phyloP scores from a whole-genome alignment of 202 grass and related monocot species.

The Bolboschoenoplectus hybrid region DNA sequence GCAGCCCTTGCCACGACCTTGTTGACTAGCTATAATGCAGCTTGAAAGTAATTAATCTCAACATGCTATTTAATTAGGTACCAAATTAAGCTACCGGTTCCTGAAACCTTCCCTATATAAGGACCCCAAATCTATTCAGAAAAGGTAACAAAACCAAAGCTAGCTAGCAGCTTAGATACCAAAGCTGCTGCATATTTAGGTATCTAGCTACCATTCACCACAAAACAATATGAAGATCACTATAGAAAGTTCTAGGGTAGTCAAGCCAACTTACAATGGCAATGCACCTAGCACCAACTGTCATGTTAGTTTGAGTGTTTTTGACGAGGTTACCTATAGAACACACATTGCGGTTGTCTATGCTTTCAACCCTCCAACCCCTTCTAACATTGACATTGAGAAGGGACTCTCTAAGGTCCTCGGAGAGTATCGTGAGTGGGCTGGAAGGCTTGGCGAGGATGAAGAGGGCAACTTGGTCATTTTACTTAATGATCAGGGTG shows the following conservation, averaged over 20 bases:
- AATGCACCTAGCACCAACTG: background rate
- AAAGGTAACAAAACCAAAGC: background rate
- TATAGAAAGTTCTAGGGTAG: slow-evolving; percentile 26
- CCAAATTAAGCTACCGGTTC: background rate
- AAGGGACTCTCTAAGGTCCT: slow-evolving; percentile 27
- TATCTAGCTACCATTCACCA: slow-evolving; percentile 21
- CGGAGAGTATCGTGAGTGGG: slow-evolving; percentile 42
- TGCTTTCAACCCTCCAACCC: slow-evolving; percentile 40
- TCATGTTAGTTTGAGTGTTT: slow-evolving; percentile 32
- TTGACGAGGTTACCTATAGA: slow-evolving; percentile 41
- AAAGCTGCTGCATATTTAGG: background rate
- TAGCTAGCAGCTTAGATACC: background rate
- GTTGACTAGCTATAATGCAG: background rate
- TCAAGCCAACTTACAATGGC: slow-evolving; percentile 41
- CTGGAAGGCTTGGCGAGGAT: slow-evolving; percentile 37
- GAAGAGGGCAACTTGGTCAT: slow-evolving; percentile 18
- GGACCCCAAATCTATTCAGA: background rate
- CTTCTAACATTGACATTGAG: slow-evolving; percentile 37
- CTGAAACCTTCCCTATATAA: background rate
- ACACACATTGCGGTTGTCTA: slow-evolving; percentile 39
- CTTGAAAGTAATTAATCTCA: background rate
- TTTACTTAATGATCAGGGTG: slow-evolving; percentile 55
- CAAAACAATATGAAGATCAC: slow-evolving; percentile 42
- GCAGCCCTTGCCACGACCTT: background rate
- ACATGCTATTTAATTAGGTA: background rate